Evolutionary conservation across 2,329 filamentous ascomycete genomes (phyloP), one percentile per base, ranked within the genome.

Genomic region (Fusarium coicis): DNA sequence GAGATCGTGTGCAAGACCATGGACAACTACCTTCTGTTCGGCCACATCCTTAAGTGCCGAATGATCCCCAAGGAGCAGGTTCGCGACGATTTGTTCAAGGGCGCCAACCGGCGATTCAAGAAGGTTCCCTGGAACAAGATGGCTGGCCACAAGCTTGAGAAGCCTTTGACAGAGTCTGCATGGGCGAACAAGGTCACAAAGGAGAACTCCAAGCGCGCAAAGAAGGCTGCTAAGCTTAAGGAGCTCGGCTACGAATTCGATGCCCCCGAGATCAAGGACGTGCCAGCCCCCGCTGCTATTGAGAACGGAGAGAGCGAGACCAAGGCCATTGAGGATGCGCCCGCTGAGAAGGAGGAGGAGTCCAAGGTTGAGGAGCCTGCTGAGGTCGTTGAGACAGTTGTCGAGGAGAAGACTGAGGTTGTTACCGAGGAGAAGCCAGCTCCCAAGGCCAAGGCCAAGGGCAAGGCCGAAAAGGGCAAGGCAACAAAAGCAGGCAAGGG

Each of bases 1-100:
- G 92, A 94, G 78, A 95, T 98, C 76, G 96, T 97, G 36, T 92
- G 94, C 55, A 93, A 95, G 84, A 97, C 96, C 28, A 99, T 99
- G 96, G 91, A 98, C 87, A 97, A 95, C 84, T 99, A 99, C 83
- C 90, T 98, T 43, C 88, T 99, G 79, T 98, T 97, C 81, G 94
- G 94, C 10, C 96, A 98, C 81, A 93, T 98, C 70, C 87, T 99
- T 76, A 96, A 97, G 83, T 96, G 95, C 83, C 93, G 94, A 80
- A 85, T 91, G 30, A 89, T 98, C 8, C 90, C 93, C 8, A 85
- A 90, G 64, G 93, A 93, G 68, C 91, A 95, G 79, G 86, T 97
- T 47, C 94, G 97, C 80, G 88, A 91, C 30, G 88, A 94, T 70
- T 85, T 98, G 59, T 98, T 95, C 90, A 95, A 96, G 84, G 95